Evolutionary conservation across 2,329 filamentous ascomycete genomes (phyloP).

Genomic region (Epichloe brachyelytri): DNA sequence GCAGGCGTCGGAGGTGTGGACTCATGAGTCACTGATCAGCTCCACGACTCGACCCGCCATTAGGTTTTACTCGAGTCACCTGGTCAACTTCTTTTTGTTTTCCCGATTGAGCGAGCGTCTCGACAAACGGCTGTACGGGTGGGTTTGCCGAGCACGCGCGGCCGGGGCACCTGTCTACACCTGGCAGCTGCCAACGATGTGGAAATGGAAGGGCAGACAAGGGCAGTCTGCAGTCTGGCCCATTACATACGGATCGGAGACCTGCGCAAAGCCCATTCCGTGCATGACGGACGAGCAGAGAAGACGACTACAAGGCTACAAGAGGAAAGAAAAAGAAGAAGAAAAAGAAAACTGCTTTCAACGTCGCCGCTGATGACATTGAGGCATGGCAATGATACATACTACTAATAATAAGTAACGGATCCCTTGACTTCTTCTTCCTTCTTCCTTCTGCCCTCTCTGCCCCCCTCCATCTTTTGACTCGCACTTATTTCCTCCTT

Average conservation of each 20-base stretch:
- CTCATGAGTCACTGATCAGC: neutral
- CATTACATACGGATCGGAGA: neutral
- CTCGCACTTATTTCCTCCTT: no score
- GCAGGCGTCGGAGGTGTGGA: slow-evolving; percentile 2
- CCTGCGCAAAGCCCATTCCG: neutral
- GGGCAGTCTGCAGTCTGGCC: neutral
- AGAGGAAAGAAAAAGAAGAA: neutral
- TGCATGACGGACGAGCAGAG: neutral
- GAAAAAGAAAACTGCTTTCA: neutral
- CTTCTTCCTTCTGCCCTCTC: no score
- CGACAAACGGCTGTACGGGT: neutral
- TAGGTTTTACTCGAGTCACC: neutral
- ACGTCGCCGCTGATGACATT: neutral
- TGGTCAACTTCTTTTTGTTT: neutral
- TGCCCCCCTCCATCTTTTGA: no score
- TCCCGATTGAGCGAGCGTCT: neutral
- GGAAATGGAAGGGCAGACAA: neutral
- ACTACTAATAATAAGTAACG: no score
- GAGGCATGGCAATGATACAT: no score
- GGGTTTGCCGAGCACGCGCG: slow-evolving; percentile 2
- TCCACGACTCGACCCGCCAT: neutral
- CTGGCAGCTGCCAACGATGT: neutral
- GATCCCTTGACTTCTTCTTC: no score
- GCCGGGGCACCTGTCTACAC: neutral
- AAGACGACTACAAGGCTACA: neutral